phyloP scores from a whole-genome alignment of 73 alveolate species.

The Blepharisma japonicum region DNA sequence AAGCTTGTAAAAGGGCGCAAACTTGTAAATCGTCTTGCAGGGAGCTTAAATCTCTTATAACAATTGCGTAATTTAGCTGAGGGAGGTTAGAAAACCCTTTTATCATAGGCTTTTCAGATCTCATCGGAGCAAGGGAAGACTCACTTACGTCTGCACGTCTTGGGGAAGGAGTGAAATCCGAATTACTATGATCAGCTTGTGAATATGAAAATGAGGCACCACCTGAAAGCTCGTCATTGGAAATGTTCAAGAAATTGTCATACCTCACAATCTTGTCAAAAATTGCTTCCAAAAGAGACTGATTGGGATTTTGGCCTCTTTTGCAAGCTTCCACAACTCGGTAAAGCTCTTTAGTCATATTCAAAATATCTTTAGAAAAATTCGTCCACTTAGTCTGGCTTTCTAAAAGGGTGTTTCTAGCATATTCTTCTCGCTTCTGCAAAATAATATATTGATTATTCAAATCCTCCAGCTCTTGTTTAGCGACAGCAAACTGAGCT shows the following conservation, averaged over 20 bases:
- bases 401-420: conserved; percentile 64
- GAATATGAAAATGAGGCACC: conserved; percentile 4
- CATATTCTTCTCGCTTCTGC: conserved; percentile 57
- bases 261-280: conserved; percentile 47
- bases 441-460: conserved; percentile 49
- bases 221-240: conserved; percentile 48
- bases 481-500: conserved; percentile 23
- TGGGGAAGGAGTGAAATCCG: conserved; percentile 38
- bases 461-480: conserved; percentile 33
- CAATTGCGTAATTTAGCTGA: conserved; percentile 17
- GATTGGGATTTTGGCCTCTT: conserved; percentile 47
- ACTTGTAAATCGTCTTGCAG: conserved; percentile 57
- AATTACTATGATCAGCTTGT: conserved; percentile 51
- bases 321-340: conserved; percentile 57
- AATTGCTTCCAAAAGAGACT: conserved; percentile 38
- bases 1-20: conserved; percentile 76
- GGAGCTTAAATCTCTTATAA: not conserved
- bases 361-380: conserved; percentile 60
- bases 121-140: conserved; percentile 36
- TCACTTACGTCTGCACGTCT: conserved; percentile 38
- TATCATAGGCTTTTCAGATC: not conserved
- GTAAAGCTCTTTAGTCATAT: conserved; percentile 67
- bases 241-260: conserved; percentile 44
- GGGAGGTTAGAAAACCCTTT: conserved; percentile 32
- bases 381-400: conserved; percentile 74